Conservation (phyloP, 164 flowering plant genomes). For the Brasenia schreberi region DNA sequence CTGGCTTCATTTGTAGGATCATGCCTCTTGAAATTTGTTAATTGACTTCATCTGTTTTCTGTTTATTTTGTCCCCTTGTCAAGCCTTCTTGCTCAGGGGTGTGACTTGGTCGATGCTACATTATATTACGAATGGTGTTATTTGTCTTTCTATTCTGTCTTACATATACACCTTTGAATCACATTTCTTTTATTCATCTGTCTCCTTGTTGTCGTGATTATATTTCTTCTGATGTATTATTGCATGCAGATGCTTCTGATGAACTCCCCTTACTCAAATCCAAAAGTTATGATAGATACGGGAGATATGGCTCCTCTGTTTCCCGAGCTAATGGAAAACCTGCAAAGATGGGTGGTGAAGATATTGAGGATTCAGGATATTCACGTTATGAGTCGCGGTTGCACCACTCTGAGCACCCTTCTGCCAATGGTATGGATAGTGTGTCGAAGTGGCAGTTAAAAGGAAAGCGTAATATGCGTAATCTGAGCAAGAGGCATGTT, state of each 20-base stretch:
- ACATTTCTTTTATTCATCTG: too few species aligned
- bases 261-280: slow-evolving; percentile 8
- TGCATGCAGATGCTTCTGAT: slow-evolving; percentile 29
- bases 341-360: neutral
- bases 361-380: neutral
- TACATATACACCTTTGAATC: too few species aligned
- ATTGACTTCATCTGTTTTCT: too few species aligned
- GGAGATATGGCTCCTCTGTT: neutral
- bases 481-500: slow-evolving; percentile 29
- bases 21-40: too few species aligned
- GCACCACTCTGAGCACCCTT: neutral
- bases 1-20: too few species aligned
- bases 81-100: too few species aligned
- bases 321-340: neutral
- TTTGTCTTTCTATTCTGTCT: too few species aligned
- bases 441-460: slow-evolving; percentile 86
- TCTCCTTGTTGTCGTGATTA: neutral
- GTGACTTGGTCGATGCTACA: too few species aligned
- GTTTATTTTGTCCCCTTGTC: too few species aligned
- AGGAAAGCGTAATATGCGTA: slow-evolving; percentile 76
- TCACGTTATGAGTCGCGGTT: neutral
- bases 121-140: too few species aligned
- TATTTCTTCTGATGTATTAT: neutral
- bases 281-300: neutral
- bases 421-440: neutral